Evolutionary conservation across 306 rosid genomes (phyloP).

Genomic region (Chamaecrista fasciculata): DNA sequence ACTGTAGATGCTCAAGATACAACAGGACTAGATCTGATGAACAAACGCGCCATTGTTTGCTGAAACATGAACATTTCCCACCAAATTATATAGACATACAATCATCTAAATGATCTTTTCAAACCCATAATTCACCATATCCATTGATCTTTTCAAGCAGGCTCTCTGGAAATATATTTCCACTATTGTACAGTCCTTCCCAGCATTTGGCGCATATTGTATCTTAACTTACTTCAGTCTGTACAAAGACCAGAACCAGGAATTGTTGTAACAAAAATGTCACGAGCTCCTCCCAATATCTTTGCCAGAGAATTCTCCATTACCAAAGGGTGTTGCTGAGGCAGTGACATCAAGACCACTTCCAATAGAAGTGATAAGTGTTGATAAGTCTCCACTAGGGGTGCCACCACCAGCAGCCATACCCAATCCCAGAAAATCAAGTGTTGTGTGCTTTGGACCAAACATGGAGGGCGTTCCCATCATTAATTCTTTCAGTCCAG

Average conservation of each 20-base stretch:
- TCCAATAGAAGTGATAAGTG: slow-evolving; percentile 73
- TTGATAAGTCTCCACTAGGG: slow-evolving; percentile 58
- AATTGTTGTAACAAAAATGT: not conserved
- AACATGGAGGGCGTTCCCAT: slow-evolving; percentile 73
- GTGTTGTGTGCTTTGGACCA: slow-evolving; percentile 88
- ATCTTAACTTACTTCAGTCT: slow-evolving; percentile 12
- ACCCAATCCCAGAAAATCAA: slow-evolving; percentile 88
- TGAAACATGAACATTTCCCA: not conserved
- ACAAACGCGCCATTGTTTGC: slow-evolving; percentile 22
- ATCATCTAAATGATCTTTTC: not conserved
- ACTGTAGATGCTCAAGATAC: slow-evolving; percentile 15
- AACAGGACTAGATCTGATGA: not conserved
- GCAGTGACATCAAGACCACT: slow-evolving; percentile 64
- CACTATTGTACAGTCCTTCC: not conserved
- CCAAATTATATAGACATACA: not conserved
- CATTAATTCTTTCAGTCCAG: slow-evolving; percentile 79
- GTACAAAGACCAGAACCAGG: slow-evolving; percentile 26
- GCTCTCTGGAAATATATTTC: slow-evolving; percentile 12
- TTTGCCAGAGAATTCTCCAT: slow-evolving; percentile 56
- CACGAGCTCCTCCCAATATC: slow-evolving; percentile 66
- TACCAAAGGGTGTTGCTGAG: slow-evolving; percentile 58
- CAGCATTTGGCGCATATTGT: not conserved
- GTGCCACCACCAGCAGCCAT: slow-evolving; percentile 82
- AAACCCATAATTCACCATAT: slow-evolving; percentile 2
- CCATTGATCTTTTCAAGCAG: slow-evolving; percentile 15